Evolutionary conservation across 2,329 filamentous ascomycete species (phyloP).

Genomic region (Chaetomiaceae sp.): DNA sequence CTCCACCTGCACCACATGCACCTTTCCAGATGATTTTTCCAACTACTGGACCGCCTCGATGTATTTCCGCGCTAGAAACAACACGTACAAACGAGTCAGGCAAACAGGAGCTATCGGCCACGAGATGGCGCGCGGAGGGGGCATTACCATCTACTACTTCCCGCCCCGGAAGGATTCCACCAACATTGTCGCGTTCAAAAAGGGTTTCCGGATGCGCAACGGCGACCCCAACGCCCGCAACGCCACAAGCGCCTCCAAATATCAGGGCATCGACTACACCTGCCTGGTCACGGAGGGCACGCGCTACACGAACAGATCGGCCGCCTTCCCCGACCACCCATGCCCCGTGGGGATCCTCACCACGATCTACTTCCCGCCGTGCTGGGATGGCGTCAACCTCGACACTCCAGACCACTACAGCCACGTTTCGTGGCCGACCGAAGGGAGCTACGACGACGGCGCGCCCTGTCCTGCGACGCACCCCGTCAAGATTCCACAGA

Average conservation of each 20-base stretch:
- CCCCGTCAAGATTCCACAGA: slow-evolving; percentile 13
- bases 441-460: slow-evolving; percentile 28
- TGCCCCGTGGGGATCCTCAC: slow-evolving; percentile 40
- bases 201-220: slow-evolving; percentile 41
- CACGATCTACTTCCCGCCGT: slow-evolving; percentile 40
- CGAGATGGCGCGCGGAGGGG: slow-evolving; percentile 18
- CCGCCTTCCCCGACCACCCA: slow-evolving; percentile 35
- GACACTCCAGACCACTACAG: slow-evolving; percentile 48
- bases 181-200: slow-evolving; percentile 39
- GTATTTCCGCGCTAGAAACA: slow-evolving; percentile 19
- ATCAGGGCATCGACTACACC: slow-evolving; percentile 36
- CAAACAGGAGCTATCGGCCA: slow-evolving; percentile 1
- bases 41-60: slow-evolving; percentile 24
- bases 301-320: slow-evolving; percentile 36
- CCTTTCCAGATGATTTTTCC: slow-evolving; percentile 20
- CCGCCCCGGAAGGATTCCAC: slow-evolving; percentile 29
- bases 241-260: slow-evolving; percentile 19
- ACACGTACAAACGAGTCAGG: slow-evolving; percentile 17
- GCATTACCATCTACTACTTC: slow-evolving; percentile 24
- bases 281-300: slow-evolving; percentile 38
- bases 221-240: slow-evolving; percentile 29
- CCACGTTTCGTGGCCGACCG: slow-evolving; percentile 37
- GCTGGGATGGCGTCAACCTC: slow-evolving; percentile 58
- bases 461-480: slow-evolving; percentile 16
- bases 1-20: slow-evolving; percentile 13